Evolutionary conservation across 345 rosid genomes (phyloP), one percentile per base, ranked within the genome.

Genomic region (Sonneratia alba): DNA sequence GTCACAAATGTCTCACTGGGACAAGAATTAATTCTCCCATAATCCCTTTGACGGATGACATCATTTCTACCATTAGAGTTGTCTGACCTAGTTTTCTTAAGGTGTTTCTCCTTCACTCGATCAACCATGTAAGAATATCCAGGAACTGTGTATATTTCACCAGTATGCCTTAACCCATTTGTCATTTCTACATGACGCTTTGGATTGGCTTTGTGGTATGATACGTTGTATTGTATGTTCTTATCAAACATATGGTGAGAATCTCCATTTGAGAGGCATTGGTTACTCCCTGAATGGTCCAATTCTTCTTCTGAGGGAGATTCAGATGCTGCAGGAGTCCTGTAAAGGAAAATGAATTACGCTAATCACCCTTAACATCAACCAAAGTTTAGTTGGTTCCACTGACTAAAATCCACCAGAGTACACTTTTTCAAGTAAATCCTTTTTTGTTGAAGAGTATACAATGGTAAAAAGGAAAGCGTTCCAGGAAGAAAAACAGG

Each of bases 261-360:
- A 75, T 85, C 89, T 66, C 85, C 89, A 82, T 85, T 86, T 2
- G 81, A 85, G 37, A 73, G 76, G 75, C 76, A 78, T 34, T 76
- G 90, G 71, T 88, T 79, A 73, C 83, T 78, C 59, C 79, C 84
- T 13, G 87, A 87, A 74, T 81, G 83, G 72, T 87, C 91, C 0
- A 85, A 87, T 36, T 80, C 94, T 36, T 80, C 94, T 66, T 81
- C 95, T 11, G 90, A 84, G 24, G 81, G 69, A 66, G 81, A 85
- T 53, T 84, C 97, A 40, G 85, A 83, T 77, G 51, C 51, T 9
- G 13, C 51, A 9, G 85, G 82, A 77, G 89, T 89, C 99, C 99
- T 95, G 51, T 47, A 13, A 47, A 78, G 71, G 53, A 72, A 77
- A 62, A 45, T 59, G 72, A 42, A 73, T 74, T 15, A 32, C 27